Base-by-base conservation (phyloP, 2,329 filamentous ascomycete species). In the Helicocarpus griseus region DNA sequence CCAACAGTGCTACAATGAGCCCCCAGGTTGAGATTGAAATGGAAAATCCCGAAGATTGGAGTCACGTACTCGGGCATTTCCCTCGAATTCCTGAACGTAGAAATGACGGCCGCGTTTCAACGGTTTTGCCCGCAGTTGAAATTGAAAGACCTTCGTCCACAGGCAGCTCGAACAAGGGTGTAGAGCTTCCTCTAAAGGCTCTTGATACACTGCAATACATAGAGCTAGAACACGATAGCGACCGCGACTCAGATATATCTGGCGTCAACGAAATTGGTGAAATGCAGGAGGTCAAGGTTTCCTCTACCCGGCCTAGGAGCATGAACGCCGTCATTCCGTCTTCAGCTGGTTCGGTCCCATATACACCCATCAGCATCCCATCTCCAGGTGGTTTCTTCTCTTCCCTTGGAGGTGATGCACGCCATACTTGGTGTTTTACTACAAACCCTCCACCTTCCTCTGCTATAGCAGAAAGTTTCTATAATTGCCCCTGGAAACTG, bases 341-440 rank as follows among this genome's bases (percentile, higher is more conserved):
- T 7, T 79, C 80, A 40, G 77, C 75, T 52, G 69, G 76, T 52
- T 85, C 83, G 13, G 74, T 83, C 51, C 86, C 84, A 36, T 77
- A 96, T 56, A 90, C 87, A 19, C 83, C 80, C 53, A 78, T 96
- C 19, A 90, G 90, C 24, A 89, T 97, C 31, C 91, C 90, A 5
- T 96, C 91, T 0, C 91, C 91, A 0, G 86, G 88, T 24, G 89
- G 86, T 0, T 96, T 96, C 75, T 96, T 96, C 69, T 87, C 87
- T 2, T 89, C 86, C 0, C 78, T 96, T 26, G 87, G 86, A 35
- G 81, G 85, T 3, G 79, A 81, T 49, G 82, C 85, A 35, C 82
- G 89, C 49, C 82, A 84, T 62, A 93, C 90, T 11, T 97, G 91
- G 91, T 82, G 88, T 61, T 72, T 84, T 54, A 75, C 77, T 9